A percentile compares a stretch with the other conserved stretches of the same genome.
Evolutionary conservation across 1,284 basidiomycete species (phyloP).

Genomic region (Sparassis latifolia): DNA sequence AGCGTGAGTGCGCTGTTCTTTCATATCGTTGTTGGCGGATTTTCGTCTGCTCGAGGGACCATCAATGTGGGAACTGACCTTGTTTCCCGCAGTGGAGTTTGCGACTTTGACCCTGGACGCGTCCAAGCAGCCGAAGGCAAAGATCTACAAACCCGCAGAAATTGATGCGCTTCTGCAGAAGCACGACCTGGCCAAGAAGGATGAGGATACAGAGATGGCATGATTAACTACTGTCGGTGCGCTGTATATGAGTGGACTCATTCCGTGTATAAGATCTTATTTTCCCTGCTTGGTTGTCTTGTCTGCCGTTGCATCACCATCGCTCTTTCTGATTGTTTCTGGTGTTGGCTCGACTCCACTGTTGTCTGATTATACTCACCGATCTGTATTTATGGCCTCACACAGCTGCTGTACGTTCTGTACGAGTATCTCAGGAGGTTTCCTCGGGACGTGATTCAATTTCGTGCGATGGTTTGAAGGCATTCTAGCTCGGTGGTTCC

Average conservation of each 20-base stretch:
- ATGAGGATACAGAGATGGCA: constrained; percentile 72
- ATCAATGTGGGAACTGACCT: background rate
- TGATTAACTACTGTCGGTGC: constrained; percentile 18
- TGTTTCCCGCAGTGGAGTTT: constrained; percentile 74
- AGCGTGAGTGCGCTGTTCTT: constrained; percentile 52
- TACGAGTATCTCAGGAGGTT: no score
- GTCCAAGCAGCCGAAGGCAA: constrained; percentile 79
- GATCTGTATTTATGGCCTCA: no score
- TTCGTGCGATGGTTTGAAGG: no score
- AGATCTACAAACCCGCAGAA: constrained; percentile 90
- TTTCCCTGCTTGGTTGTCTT: no score
- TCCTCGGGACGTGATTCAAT: no score
- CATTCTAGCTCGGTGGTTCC: no score
- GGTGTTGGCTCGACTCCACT: no score
- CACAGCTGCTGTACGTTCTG: no score
- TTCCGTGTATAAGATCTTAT: no score
- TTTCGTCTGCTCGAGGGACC: constrained; percentile 1
- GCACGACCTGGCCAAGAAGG: constrained; percentile 85
- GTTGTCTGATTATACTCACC: no score
- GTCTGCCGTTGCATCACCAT: no score
- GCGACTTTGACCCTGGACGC: constrained; percentile 87
- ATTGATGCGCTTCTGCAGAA: constrained; percentile 83
- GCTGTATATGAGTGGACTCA: constrained; percentile 1
- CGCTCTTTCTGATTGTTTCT: no score
- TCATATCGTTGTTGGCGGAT: background rate